A percentile compares a stretch with the other conserved stretches of the same genome.
Conservation (phyloP, 2,329 filamentous ascomycete genomes). For the Claviceps capensis region DNA sequence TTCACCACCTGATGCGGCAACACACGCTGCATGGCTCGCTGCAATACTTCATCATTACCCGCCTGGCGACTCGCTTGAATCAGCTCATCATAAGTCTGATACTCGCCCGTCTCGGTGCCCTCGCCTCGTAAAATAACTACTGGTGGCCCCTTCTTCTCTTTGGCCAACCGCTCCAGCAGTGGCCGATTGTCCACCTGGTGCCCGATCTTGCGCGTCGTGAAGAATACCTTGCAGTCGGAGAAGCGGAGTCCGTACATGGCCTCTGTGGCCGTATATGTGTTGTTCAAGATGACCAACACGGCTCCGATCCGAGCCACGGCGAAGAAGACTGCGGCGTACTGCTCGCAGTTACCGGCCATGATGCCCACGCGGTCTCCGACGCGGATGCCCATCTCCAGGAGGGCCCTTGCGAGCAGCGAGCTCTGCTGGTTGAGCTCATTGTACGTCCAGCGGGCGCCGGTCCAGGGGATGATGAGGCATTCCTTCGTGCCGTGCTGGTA, state of each 20-base stretch:
- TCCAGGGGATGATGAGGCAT: slow-evolving; percentile 64
- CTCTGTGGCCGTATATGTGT: slow-evolving; percentile 65
- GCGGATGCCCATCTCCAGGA: slow-evolving; percentile 52
- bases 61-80: slow-evolving; percentile 34
- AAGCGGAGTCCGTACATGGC: slow-evolving; percentile 58
- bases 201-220: slow-evolving; percentile 58
- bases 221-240: slow-evolving; percentile 58
- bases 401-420: slow-evolving; percentile 46
- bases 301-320: slow-evolving; percentile 53
- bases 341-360: slow-evolving; percentile 66
- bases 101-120: slow-evolving; percentile 28
- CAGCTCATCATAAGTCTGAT: slow-evolving; percentile 46
- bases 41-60: slow-evolving; percentile 34
- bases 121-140: slow-evolving; percentile 46
- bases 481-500: slow-evolving; percentile 51
- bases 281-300: slow-evolving; percentile 66
- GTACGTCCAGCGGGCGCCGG: slow-evolving; percentile 60
- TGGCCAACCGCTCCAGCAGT: slow-evolving; percentile 40
- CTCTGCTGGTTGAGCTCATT: slow-evolving; percentile 49
- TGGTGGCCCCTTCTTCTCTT: slow-evolving; percentile 29
- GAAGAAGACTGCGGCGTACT: slow-evolving; percentile 69
- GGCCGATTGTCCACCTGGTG: slow-evolving; percentile 43
- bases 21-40: slow-evolving; percentile 39
- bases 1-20: slow-evolving; percentile 57
- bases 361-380: slow-evolving; percentile 60